Conservation (phyloP, 345 rosid genomes). For the Arabidopsis arenosa region DNA sequence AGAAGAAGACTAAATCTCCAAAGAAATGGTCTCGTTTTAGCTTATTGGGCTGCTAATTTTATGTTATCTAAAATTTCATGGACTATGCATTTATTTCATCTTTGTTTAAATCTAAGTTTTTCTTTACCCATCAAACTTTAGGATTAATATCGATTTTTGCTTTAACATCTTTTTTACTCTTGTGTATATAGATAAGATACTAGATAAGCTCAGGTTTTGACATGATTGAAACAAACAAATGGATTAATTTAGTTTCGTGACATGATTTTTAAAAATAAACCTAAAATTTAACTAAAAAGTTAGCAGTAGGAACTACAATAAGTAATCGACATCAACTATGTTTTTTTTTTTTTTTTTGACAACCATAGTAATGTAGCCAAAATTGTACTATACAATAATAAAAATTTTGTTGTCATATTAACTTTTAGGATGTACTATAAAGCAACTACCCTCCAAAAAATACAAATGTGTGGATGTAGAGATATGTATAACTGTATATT, state of each 20-base stretch:
- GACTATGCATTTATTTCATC: constrained; percentile 18
- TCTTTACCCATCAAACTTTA: constrained; percentile 4
- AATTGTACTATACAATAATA: constrained; percentile 2
- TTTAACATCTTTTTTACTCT: not conserved
- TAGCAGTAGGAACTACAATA: not conserved
- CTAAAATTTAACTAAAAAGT: not conserved
- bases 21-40: constrained; percentile 52
- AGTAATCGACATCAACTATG: not conserved
- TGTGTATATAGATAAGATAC: not conserved
- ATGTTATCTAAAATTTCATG: not conserved
- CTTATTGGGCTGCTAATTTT: constrained; percentile 57
- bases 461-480: constrained; percentile 37
- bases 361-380: constrained; percentile 19
- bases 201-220: not conserved
- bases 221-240: not conserved
- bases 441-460: constrained; percentile 28
- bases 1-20: constrained; percentile 45
- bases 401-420: not conserved
- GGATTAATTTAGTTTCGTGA: not conserved
- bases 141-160: constrained; percentile 9
- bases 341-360: not conserved
- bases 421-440: constrained; percentile 33
- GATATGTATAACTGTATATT: constrained; percentile 30
- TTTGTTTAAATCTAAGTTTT: not conserved
- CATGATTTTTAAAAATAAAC: not conserved